Evolutionary conservation across 345 rosid species (phyloP), one percentile per base, ranked within the genome.

Genomic region (Anastatica hierochuntica): DNA sequence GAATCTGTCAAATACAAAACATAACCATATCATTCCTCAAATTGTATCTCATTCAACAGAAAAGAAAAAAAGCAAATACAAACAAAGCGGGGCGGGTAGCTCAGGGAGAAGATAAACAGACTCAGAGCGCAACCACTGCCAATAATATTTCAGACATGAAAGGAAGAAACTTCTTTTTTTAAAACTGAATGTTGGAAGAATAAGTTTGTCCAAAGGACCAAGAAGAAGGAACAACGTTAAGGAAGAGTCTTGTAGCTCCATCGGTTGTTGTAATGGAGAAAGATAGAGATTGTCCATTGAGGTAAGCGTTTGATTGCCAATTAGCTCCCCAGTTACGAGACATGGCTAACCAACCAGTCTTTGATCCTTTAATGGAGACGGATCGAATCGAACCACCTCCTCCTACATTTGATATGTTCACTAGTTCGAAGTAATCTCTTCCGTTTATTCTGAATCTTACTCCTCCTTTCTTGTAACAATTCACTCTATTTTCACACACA

Each of bases 311-410:
- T 6, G 96, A 84, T 62, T 90, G 98, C 98, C 98, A 90, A 34
- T 90, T 84, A 24, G 94, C 79, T 24, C 98, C 96, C 98, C 98
- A 84, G 40, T 90, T 90, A 36, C 95, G 80, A 11, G 96, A 84
- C 96, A 84, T 84, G 1, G 95, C 48, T 63, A 69, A 63, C 98
- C 96, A 90, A 13, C 71, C 74, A 0, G 86, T 86, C 38, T 71
- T 86, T 17, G 95, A 76, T 18, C 96, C 95, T 68, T 84, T 86
- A 9, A 90, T 72, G 12, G 76, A 82, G 1, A 80, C 83, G 0
- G 87, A 74, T 49, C 53, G 48, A 34, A 90, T 72, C 0, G 95
- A 82, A 51, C 98, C 98, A 11, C 77, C 88, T 23, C 80, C 90
- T 11, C 59, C 98, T 11, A 90, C 82, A 2, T 90, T 90, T 55